A percentile compares a stretch with the other conserved stretches of the same genome.
Conservation (phyloP, 176 grass and related monocot species). For the Juncus effusus region DNA sequence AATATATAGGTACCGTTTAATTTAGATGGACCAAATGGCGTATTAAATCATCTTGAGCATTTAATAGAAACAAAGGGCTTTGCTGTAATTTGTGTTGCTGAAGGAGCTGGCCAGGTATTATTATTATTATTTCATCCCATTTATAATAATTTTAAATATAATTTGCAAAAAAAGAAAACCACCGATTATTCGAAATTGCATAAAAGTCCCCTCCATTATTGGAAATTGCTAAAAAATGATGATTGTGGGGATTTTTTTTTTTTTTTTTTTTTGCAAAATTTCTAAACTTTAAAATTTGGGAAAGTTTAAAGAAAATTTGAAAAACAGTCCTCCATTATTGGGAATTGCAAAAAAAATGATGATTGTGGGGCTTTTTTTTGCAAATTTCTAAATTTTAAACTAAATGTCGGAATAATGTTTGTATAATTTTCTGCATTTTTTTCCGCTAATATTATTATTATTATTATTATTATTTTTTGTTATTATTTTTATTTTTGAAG, state of each 20-base stretch:
- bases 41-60: constrained; percentile 77
- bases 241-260: no score
- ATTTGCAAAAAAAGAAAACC: background rate
- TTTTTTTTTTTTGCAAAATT: constrained; percentile 6
- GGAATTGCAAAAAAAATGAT: no score
- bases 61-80: constrained; percentile 87
- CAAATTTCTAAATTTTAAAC: no score
- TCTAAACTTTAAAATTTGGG: no score
- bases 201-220: no score
- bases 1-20: constrained; percentile 72
- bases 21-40: constrained; percentile 63
- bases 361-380: no score
- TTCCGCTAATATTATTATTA: background rate
- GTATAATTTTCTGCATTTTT: background rate
- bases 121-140: background rate
- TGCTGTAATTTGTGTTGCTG: constrained; percentile 82
- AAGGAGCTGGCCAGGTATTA: constrained; percentile 97
- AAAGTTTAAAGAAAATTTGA: no score
- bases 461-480: background rate
- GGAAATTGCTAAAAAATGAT: no score
- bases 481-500: constrained; percentile 37
- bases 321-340: no score
- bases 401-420: no score
- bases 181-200: no score
- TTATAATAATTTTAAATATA: constrained; percentile 12